Evolutionary conservation across 1,284 basidiomycete genomes (phyloP).

Genomic region (Cryptococcus hybrid): DNA sequence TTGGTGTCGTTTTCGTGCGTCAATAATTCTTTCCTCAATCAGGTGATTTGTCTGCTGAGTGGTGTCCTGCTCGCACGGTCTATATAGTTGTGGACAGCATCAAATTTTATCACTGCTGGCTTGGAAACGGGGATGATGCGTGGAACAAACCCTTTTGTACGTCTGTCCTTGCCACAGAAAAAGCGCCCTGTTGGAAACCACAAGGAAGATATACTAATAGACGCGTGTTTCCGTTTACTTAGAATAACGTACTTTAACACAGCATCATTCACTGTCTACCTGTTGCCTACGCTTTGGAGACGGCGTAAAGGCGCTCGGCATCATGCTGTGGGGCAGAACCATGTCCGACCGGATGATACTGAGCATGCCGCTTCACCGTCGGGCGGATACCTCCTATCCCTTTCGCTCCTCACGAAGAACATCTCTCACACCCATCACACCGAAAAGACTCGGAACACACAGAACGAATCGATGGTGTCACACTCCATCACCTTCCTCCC

Average conservation of each 20-base stretch:
- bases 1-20: conserved; percentile 23
- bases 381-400: neutral
- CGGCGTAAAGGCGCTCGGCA: neutral
- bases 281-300: conserved; percentile 61
- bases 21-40: neutral
- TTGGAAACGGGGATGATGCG: conserved; percentile 40
- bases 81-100: conserved; percentile 43
- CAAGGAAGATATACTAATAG: too few relatives aligned
- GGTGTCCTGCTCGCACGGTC: too few relatives aligned
- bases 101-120: conserved; percentile 45
- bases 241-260: conserved; percentile 52
- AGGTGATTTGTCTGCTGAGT: conserved; percentile 15
- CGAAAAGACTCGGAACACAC: too few relatives aligned
- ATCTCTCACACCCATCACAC: neutral
- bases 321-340: too few relatives aligned
- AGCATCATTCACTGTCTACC: conserved; percentile 80
- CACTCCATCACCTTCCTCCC: conserved; percentile 13
- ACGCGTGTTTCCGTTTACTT: neutral
- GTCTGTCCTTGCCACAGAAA: conserved; percentile 10
- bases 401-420: neutral
- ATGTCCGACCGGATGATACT: neutral
- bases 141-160: conserved; percentile 51
- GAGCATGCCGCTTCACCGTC: conserved; percentile 4
- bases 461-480: too few relatives aligned
- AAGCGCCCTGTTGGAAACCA: neutral